Conservation (phyloP, 139 green algal genomes). For the Closterium sp. region DNA sequence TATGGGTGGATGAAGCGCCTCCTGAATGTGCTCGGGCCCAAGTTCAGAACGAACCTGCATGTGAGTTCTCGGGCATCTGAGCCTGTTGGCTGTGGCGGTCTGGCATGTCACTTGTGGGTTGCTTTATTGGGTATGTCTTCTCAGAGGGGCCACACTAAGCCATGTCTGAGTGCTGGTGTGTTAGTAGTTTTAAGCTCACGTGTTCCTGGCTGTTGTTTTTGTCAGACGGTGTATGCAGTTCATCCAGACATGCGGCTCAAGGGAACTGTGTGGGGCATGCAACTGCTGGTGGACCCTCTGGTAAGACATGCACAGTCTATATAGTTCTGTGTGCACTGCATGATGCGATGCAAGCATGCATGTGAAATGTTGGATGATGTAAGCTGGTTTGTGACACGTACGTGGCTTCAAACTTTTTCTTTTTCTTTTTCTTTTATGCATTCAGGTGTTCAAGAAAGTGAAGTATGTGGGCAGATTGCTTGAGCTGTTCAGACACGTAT, state of each 20-base stretch:
- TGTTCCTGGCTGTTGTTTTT: not conserved
- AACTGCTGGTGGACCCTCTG: conserved; percentile 4
- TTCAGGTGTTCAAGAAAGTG: conserved; percentile 48
- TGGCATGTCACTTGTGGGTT: not conserved
- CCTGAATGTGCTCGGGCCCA: conserved; percentile 39
- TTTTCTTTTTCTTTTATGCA: not conserved
- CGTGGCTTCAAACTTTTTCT: no score
- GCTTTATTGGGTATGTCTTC: not conserved
- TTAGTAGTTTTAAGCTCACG: not conserved
- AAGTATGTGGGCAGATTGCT: conserved; percentile 35
- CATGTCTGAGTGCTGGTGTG: not conserved
- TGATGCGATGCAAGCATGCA: not conserved
- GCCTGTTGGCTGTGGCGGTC: not conserved
- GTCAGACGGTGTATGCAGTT: conserved; percentile 6
- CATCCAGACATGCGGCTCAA: not conserved
- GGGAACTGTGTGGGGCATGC: not conserved
- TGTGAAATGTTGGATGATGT: not conserved
- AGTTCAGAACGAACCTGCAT: conserved; percentile 37
- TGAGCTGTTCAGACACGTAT: conserved; percentile 40
- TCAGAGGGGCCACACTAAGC: not conserved
- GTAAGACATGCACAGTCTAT: not conserved
- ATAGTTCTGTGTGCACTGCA: no score
- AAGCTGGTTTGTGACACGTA: no score
- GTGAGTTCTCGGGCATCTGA: conserved; percentile 2
- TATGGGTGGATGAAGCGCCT: conserved; percentile 44